phyloP scores from a whole-genome alignment of 1,284 basidiomycete genomes.

The Ceratobasidium sp. region DNA sequence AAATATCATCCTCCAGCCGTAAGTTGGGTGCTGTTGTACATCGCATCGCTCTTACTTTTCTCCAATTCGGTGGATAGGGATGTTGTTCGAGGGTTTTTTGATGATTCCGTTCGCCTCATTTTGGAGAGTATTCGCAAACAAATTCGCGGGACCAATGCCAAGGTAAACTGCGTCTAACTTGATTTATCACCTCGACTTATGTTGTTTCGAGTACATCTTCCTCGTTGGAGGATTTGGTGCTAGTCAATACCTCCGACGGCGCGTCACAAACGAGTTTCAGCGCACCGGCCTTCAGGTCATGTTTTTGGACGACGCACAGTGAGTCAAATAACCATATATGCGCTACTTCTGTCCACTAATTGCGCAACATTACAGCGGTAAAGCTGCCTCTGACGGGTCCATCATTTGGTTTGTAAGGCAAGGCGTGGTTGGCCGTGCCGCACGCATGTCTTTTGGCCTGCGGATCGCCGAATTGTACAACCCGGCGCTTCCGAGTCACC shows the following conservation, averaged over 20 bases:
- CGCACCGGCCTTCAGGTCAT: background rate
- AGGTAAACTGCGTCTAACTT: background rate
- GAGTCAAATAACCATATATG: background rate
- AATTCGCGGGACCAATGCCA: conserved; percentile 1
- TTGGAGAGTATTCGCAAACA: conserved; percentile 19
- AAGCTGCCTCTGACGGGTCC: conserved; percentile 24
- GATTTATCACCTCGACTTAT: too few species aligned
- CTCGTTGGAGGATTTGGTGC: conserved; percentile 39
- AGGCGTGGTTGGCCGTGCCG: conserved; percentile 19
- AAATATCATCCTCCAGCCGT: conserved; percentile 7
- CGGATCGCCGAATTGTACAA: background rate
- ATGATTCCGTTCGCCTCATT: conserved; percentile 3
- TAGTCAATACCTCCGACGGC: conserved; percentile 26
- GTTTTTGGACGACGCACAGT: conserved; percentile 26
- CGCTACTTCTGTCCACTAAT: background rate
- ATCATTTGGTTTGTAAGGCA: conserved; percentile 28
- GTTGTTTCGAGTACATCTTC: conserved; percentile 8
- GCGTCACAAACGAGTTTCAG: conserved; percentile 6
- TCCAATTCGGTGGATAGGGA: background rate
- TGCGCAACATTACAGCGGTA: background rate
- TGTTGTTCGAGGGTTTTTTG: conserved; percentile 25
- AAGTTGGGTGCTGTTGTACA: background rate
- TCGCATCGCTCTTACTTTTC: background rate
- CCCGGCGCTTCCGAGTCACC: background rate
- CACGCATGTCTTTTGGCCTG: conserved; percentile 32